Percentiles rank a stretch among this genome's conserved stretches.
Evolutionary conservation across 2,329 filamentous ascomycete species (phyloP).

Genomic region (Beauveria asiatica): DNA sequence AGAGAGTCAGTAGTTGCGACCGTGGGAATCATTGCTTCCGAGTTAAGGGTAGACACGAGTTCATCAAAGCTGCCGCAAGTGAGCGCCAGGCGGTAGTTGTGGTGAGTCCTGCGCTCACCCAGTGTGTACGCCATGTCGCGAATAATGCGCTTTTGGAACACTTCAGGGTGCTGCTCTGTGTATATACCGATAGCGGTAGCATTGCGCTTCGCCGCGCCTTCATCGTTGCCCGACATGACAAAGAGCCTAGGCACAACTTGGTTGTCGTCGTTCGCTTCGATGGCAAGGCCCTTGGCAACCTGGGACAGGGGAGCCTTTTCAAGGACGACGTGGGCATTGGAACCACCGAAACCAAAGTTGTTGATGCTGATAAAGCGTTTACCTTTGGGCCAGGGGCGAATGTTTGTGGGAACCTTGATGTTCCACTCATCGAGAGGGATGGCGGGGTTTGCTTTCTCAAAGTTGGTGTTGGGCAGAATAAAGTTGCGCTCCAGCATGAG

Average conservation of each 20-base stretch:
- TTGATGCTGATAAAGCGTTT: constrained; percentile 44
- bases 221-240: constrained; percentile 31
- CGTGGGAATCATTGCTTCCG: constrained; percentile 8
- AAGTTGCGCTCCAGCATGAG: constrained; percentile 43
- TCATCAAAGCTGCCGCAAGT: constrained; percentile 35
- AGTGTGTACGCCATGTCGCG: constrained; percentile 40
- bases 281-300: constrained; percentile 2
- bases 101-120: constrained; percentile 33
- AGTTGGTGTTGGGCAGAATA: constrained; percentile 42
- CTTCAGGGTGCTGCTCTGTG: constrained; percentile 32
- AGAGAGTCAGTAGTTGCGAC: constrained; percentile 15
- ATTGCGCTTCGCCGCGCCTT: constrained; percentile 24
- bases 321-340: constrained; percentile 34
- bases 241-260: constrained; percentile 29
- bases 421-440: constrained; percentile 43
- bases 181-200: constrained; percentile 27
- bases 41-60: constrained; percentile 20
- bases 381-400: constrained; percentile 37
- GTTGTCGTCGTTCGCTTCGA: constrained; percentile 4
- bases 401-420: constrained; percentile 35
- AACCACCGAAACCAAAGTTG: constrained; percentile 38
- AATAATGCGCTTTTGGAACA: constrained; percentile 35
- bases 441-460: constrained; percentile 38
- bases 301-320: constrained; percentile 26
- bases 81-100: constrained; percentile 36